These are phyloP conservation scores for Aaosphaeria pasadenensis DNA, from an alignment of 2,329 filamentous ascomycete genomes.

Conservation along the genomic window DNA sequence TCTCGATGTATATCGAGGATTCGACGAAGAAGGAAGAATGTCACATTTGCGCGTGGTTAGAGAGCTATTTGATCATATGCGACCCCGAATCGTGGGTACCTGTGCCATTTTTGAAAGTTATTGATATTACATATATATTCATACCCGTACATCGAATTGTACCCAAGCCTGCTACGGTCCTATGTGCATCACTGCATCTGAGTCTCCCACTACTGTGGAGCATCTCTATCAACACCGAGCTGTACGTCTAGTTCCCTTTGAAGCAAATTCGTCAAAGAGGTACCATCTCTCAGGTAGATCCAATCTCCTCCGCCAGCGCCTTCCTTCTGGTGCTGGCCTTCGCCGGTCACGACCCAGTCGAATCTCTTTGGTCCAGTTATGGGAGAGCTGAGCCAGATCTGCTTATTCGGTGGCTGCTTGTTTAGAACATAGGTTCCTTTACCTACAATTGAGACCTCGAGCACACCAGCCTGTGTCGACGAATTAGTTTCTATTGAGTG, in stretches of 20 bases:
- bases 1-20: too few species aligned
- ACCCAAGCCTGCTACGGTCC: too few species aligned
- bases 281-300: conserved; percentile 86
- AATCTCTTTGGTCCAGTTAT: conserved; percentile 89
- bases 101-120: too few species aligned
- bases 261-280: conserved; percentile 69
- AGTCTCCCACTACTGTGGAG: conserved; percentile 9
- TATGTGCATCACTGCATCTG: too few species aligned
- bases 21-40: too few species aligned
- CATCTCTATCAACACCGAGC: conserved; percentile 27
- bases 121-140: too few species aligned
- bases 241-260: conserved; percentile 72
- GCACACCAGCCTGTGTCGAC: conserved; percentile 72
- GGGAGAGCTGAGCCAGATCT: conserved; percentile 93
- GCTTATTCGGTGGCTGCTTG: conserved; percentile 97
- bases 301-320: conserved; percentile 72
- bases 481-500: conserved; percentile 4
- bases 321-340: conserved; percentile 75
- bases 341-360: conserved; percentile 77
- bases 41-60: too few species aligned
- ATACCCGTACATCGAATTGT: too few species aligned
- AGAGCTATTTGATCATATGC: too few species aligned
- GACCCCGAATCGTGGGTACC: too few species aligned
- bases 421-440: conserved; percentile 90
- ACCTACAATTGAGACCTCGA: conserved; percentile 68